Conservation (phyloP, 2,329 filamentous ascomycete species). For the Botrytis porri region DNA sequence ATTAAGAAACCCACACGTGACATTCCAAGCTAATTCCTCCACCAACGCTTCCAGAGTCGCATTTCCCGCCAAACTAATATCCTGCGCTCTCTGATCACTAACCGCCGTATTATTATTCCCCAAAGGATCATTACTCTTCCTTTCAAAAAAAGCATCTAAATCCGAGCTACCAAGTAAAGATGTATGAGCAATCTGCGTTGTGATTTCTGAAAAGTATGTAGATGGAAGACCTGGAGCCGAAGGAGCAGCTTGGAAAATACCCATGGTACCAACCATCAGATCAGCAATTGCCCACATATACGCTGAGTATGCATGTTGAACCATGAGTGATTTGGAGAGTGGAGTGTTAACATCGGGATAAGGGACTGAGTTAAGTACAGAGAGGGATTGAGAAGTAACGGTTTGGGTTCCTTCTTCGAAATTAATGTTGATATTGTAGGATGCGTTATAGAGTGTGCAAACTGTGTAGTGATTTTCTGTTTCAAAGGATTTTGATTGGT, state of each 20-base stretch:
- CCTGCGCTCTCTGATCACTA: neutral
- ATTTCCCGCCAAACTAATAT: neutral
- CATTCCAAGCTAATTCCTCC: neutral
- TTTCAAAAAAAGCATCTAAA: constrained; percentile 26
- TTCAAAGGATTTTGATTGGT: neutral
- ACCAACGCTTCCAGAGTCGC: neutral
- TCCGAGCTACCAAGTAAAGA: constrained; percentile 25
- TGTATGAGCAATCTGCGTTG: constrained; percentile 22
- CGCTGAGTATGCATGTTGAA: constrained; percentile 25
- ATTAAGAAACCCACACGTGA: neutral
- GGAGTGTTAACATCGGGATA: constrained; percentile 19
- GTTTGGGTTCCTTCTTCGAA: constrained; percentile 23
- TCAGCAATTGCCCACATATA: constrained; percentile 25
- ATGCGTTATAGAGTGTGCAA: constrained; percentile 24
- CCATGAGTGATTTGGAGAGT: constrained; percentile 4
- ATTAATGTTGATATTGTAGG: constrained; percentile 22
- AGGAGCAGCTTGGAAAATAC: constrained; percentile 12
- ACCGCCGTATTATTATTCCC: neutral
- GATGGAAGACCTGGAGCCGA: constrained; percentile 5
- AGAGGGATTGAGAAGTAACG: constrained; percentile 11
- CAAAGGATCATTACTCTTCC: neutral
- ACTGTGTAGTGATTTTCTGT: constrained; percentile 19
- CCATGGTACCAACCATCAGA: constrained; percentile 25
- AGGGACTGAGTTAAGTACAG: constrained; percentile 4
- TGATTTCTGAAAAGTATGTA: constrained; percentile 22